Conservation (phyloP, 495 filamentous ascomycete genomes). For the Friedmanniomyces simplex region DNA sequence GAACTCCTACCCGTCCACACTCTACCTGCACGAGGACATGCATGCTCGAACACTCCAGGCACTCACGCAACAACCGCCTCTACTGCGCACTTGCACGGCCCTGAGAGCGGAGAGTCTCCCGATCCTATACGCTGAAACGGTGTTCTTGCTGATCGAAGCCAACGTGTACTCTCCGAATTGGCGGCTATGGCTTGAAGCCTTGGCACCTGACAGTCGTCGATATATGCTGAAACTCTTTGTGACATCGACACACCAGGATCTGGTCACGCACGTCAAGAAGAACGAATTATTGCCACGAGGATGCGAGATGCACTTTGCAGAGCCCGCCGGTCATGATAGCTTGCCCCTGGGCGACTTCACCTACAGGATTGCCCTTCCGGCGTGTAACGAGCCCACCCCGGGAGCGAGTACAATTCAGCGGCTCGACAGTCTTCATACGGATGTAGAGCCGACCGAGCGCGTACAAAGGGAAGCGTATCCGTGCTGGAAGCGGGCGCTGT, state of each 20-base stretch:
- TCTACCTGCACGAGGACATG: not conserved
- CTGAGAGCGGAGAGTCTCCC: not conserved
- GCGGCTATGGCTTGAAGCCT: not conserved
- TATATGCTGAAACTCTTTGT: not conserved
- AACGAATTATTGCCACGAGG: not conserved
- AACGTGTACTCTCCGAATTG: not conserved
- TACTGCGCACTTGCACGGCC: not conserved
- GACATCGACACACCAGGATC: not conserved
- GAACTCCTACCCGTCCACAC: not conserved
- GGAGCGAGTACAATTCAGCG: no score
- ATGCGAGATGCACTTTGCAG: not conserved
- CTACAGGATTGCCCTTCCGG: not conserved
- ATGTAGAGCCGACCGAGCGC: not conserved
- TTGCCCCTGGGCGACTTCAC: not conserved
- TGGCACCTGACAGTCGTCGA: not conserved
- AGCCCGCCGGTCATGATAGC: not conserved
- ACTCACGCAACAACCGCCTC: not conserved
- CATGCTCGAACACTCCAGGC: not conserved
- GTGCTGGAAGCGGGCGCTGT: not conserved
- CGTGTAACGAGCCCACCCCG: not conserved
- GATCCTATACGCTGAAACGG: not conserved
- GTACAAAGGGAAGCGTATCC: not conserved
- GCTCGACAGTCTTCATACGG: no score
- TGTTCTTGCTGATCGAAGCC: not conserved
- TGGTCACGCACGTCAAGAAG: not conserved